Evolutionary conservation across 345 rosid genomes (phyloP).

Genomic region (Salix suchowensis): DNA sequence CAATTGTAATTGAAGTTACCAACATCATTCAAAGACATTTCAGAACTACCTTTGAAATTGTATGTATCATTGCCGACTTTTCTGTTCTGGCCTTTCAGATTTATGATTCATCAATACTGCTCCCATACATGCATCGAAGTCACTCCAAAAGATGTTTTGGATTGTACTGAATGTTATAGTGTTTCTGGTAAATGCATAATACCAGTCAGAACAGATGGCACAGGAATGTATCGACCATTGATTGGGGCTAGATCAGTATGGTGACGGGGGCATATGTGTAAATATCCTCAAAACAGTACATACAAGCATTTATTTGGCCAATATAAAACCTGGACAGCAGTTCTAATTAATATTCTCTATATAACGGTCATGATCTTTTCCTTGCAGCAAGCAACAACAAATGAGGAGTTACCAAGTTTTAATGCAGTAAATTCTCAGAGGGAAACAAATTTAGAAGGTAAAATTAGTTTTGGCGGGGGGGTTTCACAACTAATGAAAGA

Average conservation of each 20-base stretch:
- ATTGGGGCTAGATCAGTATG: neutral
- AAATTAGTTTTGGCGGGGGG: neutral
- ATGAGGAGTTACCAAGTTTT: slow-evolving; percentile 35
- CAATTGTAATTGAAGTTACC: neutral
- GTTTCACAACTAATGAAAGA: neutral
- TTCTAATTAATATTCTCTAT: neutral
- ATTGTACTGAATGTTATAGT: neutral
- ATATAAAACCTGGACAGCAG: neutral
- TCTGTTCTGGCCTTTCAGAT: too few species aligned
- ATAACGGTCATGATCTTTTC: slow-evolving; percentile 14
- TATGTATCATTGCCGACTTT: neutral
- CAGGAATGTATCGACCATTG: neutral
- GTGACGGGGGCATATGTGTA: neutral
- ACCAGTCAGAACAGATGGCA: neutral
- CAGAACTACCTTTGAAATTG: neutral
- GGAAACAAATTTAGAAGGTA: slow-evolving; percentile 51
- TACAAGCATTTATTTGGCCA: neutral
- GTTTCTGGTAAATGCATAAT: neutral
- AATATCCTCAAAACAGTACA: neutral
- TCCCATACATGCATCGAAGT: neutral
- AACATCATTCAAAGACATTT: too few species aligned
- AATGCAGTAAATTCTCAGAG: slow-evolving; percentile 25
- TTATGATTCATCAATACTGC: neutral
- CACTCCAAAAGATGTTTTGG: neutral
- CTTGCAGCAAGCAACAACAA: slow-evolving; percentile 43